These are phyloP conservation scores for Cryptosporidium xiaoi DNA, from an alignment of 169 alveolate species.

Conservation along the genomic window DNA sequence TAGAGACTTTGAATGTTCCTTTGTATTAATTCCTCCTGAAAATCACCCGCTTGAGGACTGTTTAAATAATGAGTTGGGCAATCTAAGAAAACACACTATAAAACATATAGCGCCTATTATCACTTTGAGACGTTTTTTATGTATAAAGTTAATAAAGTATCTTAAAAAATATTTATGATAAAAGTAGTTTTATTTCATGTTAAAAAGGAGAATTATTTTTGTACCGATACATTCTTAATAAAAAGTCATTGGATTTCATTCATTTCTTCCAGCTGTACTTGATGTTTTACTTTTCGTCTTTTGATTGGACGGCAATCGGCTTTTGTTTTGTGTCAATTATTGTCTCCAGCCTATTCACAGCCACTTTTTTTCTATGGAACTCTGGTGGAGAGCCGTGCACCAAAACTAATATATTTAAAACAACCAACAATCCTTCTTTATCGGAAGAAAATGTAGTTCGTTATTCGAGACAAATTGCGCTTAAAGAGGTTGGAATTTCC, in stretches of 20 bases:
- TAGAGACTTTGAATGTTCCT: conserved; percentile 63
- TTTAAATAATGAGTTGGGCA: conserved; percentile 27
- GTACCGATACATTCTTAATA: not conserved
- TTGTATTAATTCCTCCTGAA: conserved; percentile 29
- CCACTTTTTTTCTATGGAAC: conserved; percentile 46
- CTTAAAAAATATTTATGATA: conserved; percentile 17
- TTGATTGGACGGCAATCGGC: conserved; percentile 38
- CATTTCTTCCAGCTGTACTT: not conserved
- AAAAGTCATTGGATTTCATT: not conserved
- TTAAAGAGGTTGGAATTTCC: conserved; percentile 83
- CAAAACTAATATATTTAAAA: conserved; percentile 18
- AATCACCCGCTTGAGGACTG: conserved; percentile 13
- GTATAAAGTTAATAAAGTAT: not conserved
- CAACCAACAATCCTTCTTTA: conserved; percentile 38
- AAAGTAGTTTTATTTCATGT: not conserved
- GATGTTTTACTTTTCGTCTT: not conserved
- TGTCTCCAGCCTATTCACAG: conserved; percentile 7
- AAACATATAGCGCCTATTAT: conserved; percentile 39
- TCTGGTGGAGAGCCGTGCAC: not conserved
- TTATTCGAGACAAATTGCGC: conserved; percentile 88
- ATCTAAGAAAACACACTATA: conserved; percentile 12
- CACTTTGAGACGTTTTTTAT: conserved; percentile 50
- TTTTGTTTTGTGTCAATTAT: conserved; percentile 29
- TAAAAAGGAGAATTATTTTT: not conserved
- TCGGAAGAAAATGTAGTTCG: conserved; percentile 81